Evolutionary conservation across 495 filamentous ascomycete genomes (phyloP), one percentile per base, ranked within the genome.

Genomic region (Xylaria telfairii): DNA sequence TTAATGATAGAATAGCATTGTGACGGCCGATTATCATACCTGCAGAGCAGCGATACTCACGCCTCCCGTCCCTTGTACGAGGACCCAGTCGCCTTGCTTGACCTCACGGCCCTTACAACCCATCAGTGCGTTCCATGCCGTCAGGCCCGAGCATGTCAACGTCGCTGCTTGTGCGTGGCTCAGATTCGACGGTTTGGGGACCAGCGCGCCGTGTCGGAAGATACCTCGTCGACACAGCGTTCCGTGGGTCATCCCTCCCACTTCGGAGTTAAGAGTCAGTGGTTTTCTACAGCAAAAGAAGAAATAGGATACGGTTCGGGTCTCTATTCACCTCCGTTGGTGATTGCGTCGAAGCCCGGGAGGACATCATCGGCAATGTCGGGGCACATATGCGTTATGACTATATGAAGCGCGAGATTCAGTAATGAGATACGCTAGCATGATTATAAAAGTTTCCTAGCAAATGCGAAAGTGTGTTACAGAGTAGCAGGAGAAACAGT

Each of bases 231-330:
- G 82, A 19, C 91, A 85, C 30, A 95, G 82, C 0, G 86, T 87
- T 47, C 92, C 92, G 71, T 94, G 87, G 7, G 92, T 66, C 3
- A 80, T 83, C 54, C 92, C 92, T 61, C 92, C 92, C 2, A 93
- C 80, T 42, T 47, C 21, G 39, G 4, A 19, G 3, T 37, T 12
- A n/a, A 32, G 28, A 37, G 32, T 59, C 32, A 37, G 6, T 15
- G 8, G 7, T 21, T n/a, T 59, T 5, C 17, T 59, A 7, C 6
- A 19, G 9, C 30, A 59, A 30, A 57, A 34, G 53, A 34, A 57
- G 28, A 34, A 32, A 17, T 37, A 37, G 8, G 34, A 37, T 8
- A n/a, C 53, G 19, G 46, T 21, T 8, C 19, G 6, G 15, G 12
- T 24, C 26, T 6, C 9, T 5, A 37, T 32, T 59, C 12, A 59